Percentiles rank a stretch among this genome's conserved stretches.
Evolutionary conservation across 2,329 filamentous ascomycete genomes (phyloP).

Genomic region (Aspergillus oerlinghausenensis): DNA sequence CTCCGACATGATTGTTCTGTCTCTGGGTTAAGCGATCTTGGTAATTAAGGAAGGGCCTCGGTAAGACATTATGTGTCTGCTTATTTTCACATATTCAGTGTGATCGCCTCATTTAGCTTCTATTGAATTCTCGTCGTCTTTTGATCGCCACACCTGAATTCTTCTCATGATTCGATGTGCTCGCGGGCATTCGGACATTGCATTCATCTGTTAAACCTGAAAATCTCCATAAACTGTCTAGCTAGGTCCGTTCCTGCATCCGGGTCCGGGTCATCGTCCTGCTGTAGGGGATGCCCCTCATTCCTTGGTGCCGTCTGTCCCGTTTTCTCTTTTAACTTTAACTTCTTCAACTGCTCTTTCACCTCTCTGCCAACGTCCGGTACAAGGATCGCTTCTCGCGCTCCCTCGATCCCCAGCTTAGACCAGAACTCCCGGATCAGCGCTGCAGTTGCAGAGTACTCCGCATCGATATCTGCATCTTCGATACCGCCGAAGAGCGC

Average conservation of each 20-base stretch:
- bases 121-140: too few relatives aligned
- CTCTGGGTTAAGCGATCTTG: background rate
- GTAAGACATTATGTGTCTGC: background rate
- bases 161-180: background rate
- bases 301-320: conserved; percentile 2
- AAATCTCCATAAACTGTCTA: conserved; percentile 44
- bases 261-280: conserved; percentile 30
- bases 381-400: conserved; percentile 39
- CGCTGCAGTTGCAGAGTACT: conserved; percentile 29
- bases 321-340: conserved; percentile 15
- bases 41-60: background rate
- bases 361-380: conserved; percentile 37
- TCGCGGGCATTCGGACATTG: background rate
- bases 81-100: background rate
- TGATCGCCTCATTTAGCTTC: background rate
- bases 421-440: conserved; percentile 42
- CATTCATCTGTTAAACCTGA: conserved; percentile 37
- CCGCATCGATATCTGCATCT: conserved; percentile 36
- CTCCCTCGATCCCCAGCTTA: conserved; percentile 33
- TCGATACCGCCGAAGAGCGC: conserved; percentile 24
- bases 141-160: background rate
- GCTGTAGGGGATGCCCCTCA: conserved; percentile 9
- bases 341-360: conserved; percentile 24
- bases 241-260: conserved; percentile 38
- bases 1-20: background rate